Percentiles rank a stretch among this genome's conserved stretches.
phyloP scores from a whole-genome alignment of 202 grass and related monocot species.

The Zoysia matrella region DNA sequence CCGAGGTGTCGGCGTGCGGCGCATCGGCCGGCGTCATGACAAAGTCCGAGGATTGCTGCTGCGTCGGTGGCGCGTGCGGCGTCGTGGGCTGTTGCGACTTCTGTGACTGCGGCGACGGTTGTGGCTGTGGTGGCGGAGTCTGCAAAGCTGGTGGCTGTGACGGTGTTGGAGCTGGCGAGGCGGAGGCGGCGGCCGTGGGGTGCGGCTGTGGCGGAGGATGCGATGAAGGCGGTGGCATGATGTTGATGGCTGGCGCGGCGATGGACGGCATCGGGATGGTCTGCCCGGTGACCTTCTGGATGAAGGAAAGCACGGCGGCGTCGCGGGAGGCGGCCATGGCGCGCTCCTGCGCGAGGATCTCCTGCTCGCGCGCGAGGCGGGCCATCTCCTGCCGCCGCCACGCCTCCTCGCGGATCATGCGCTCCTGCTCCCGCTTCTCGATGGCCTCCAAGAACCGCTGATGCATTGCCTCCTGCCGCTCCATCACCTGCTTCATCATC shows the following conservation, averaged over 20 bases:
- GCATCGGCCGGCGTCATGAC: not conserved
- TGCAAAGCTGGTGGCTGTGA: not conserved
- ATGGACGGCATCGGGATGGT: constrained; percentile 60
- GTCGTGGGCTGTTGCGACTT: constrained; percentile 16
- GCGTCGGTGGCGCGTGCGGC: constrained; percentile 7
- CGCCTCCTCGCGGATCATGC: constrained; percentile 88
- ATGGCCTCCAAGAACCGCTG: constrained; percentile 73
- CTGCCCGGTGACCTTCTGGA: constrained; percentile 85
- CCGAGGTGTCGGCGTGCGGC: constrained; percentile 4
- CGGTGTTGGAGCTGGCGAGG: constrained; percentile 5
- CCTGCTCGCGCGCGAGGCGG: constrained; percentile 77
- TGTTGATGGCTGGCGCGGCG: constrained; percentile 46
- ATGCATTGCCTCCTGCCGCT: constrained; percentile 94
- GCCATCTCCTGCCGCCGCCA: constrained; percentile 88
- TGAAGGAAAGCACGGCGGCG: constrained; percentile 85
- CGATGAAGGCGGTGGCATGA: constrained; percentile 47
- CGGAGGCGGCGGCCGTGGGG: constrained; percentile 26
- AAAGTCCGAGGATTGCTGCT: constrained; percentile 23
- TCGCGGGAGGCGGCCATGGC: constrained; percentile 79
- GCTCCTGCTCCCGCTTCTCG: constrained; percentile 80
- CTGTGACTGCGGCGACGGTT: constrained; percentile 41
- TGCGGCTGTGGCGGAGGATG: not conserved
- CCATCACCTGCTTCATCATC: constrained; percentile 87
- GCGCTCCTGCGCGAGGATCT: constrained; percentile 81
- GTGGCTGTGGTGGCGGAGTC: constrained; percentile 12